Conservation (phyloP, 2,329 filamentous ascomycete species). For the Nannizzia gypsea region DNA sequence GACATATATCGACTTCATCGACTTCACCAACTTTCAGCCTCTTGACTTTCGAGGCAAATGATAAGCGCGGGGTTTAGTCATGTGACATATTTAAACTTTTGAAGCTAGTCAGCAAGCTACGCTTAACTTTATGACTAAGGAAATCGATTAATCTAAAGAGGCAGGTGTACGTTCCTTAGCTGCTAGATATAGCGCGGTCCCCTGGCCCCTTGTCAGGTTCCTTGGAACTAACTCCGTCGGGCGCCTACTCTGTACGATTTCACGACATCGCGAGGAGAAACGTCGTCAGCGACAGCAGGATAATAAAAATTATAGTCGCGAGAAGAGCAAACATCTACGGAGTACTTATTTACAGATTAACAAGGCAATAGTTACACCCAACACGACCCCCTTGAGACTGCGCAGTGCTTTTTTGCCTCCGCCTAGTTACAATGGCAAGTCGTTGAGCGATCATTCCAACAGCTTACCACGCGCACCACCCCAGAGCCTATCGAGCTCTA, state of each 20-base stretch:
- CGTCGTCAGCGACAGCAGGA: neutral
- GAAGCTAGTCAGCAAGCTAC: neutral
- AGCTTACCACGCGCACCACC: neutral
- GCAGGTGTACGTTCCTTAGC: neutral
- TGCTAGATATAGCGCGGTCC: neutral
- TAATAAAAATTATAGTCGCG: neutral
- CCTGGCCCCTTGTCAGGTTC: neutral
- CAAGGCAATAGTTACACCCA: too few relatives aligned
- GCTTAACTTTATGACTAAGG: neutral
- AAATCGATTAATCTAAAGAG: neutral
- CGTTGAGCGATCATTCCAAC: neutral
- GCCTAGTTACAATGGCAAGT: neutral
- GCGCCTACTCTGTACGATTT: too few relatives aligned
- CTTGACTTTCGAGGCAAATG: neutral
- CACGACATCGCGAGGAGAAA: neutral
- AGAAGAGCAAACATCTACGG: neutral
- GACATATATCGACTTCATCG: too few relatives aligned
- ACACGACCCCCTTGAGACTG: too few relatives aligned
- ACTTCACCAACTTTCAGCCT: neutral
- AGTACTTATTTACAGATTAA: neutral
- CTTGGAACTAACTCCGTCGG: neutral
- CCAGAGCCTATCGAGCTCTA: slow-evolving; percentile 1
- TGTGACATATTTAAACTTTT: neutral
- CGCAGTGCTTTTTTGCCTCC: neutral
- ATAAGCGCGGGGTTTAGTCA: neutral